Base-by-base conservation (phyloP, 1,139 yeast genomes). In the Kluyveromyces sp. region DNA sequence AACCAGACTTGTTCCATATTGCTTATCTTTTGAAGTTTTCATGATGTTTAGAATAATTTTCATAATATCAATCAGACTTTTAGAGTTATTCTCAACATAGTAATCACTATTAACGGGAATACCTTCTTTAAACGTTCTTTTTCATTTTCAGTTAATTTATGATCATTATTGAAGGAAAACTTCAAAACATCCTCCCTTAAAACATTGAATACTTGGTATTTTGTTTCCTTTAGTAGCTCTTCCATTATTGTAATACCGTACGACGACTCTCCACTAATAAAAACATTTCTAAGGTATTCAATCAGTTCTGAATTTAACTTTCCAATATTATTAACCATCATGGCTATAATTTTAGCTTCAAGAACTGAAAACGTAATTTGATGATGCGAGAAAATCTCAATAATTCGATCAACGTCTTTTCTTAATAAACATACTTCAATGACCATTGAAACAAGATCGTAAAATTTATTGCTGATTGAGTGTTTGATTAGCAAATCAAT, bases 171-270 rank as follows among this genome's bases (percentile, higher is more conserved):
- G 10, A 50, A 37, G 29, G 52, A 42, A 38, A 55, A 54, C 5
- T 33, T 32, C 21, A 48, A 32, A n/a, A 55, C 37, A 26, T 54
- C 54, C 4, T 39, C 43, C 15, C 45, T 42, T 36, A 49, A 43
- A 4, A 45, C 42, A 5, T 37, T 31, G 33, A 53, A 46, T 7
- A 48, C 39, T 10, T 46, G 47, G 15, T 45, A 37, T 34, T 53
- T 51, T 27, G 43, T 39, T 8, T 25, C 25, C 2, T 29, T 33
- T n/a, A 53, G 29, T 7, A 55, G 28, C 21, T 45, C 45, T 21
- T 37, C 30, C 2, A 34, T 50, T 45, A 27, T 49, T 27, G 25
- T 2, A 7, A 38, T 38, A 31, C 29, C 27, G 10, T 38, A 38
- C 8, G 25, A 15, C n/a, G 41, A 34, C 7, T 6, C n/a, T 30